Percentiles rank a stretch among this genome's conserved stretches.
These are phyloP conservation scores for Cyclotella cryptica DNA, from an alignment of 108 stramenopile genomes.

Conservation along the genomic window DNA sequence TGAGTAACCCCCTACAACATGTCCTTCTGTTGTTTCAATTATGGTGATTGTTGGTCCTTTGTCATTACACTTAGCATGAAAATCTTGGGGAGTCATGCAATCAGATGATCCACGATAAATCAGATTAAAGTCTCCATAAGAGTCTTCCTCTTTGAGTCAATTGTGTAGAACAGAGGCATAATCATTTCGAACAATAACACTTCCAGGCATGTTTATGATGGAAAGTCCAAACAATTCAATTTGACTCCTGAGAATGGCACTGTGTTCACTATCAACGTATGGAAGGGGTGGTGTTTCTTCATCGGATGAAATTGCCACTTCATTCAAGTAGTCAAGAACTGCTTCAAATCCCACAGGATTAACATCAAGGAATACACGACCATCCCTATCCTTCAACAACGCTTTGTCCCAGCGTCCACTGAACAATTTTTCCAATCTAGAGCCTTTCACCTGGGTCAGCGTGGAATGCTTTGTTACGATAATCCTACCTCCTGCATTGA, in stretches of 20 bases:
- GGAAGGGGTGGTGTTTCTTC: not conserved
- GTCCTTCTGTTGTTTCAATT: no score
- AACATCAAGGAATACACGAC: not conserved
- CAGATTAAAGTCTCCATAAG: no score
- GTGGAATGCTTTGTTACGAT: not conserved
- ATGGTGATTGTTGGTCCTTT: no score
- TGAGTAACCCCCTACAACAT: no score
- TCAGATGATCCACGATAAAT: no score
- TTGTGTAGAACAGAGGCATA: no score
- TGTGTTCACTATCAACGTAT: not conserved
- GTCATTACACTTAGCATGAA: no score
- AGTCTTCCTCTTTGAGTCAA: no score
- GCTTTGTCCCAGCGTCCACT: not conserved
- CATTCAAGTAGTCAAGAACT: not conserved
- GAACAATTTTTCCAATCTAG: not conserved
- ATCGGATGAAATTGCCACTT: not conserved
- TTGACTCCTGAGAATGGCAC: not conserved
- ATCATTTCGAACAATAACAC: no score
- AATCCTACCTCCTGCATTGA: conserved; percentile 23
- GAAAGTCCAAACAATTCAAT: not conserved
- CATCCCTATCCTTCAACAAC: not conserved
- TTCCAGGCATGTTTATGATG: not conserved
- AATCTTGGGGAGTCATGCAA: no score
- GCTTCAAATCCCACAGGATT: not conserved
- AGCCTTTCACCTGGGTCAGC: no score